Evolutionary conservation across 148 eudicot genomes (phyloP).

Genomic region (Rhododendron ferrugineum): DNA sequence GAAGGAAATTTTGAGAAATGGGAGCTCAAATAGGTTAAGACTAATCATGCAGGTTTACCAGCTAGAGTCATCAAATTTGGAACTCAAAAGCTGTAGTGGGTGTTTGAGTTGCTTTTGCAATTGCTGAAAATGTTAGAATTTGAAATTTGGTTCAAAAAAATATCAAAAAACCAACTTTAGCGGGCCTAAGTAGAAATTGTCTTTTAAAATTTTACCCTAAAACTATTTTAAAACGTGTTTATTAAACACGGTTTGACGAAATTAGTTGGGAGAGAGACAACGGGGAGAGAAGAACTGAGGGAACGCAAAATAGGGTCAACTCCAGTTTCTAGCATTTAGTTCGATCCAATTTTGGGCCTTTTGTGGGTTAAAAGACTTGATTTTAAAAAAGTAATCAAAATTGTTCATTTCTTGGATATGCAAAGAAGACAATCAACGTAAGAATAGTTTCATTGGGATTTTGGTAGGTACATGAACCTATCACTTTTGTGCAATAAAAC

Average conservation of each 20-base stretch:
- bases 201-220: background rate
- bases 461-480: background rate
- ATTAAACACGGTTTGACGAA: background rate
- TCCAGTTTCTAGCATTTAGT: background rate
- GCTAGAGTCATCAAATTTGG: conserved; percentile 17
- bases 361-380: background rate
- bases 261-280: background rate
- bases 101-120: background rate
- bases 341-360: background rate
- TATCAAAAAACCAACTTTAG: background rate
- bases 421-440: background rate
- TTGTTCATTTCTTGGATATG: no score
- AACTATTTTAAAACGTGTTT: background rate
- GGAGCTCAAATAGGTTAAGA: background rate
- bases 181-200: background rate
- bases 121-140: background rate
- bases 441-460: background rate
- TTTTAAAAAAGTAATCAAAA: no score
- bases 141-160: background rate
- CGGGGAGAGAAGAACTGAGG: background rate
- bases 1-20: background rate
- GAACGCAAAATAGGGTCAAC: background rate
- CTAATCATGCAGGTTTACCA: conserved; percentile 2
- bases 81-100: background rate
- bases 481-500: background rate